phyloP scores from a whole-genome alignment of 305 asterid genomes.

The Fraxinus velutina region DNA sequence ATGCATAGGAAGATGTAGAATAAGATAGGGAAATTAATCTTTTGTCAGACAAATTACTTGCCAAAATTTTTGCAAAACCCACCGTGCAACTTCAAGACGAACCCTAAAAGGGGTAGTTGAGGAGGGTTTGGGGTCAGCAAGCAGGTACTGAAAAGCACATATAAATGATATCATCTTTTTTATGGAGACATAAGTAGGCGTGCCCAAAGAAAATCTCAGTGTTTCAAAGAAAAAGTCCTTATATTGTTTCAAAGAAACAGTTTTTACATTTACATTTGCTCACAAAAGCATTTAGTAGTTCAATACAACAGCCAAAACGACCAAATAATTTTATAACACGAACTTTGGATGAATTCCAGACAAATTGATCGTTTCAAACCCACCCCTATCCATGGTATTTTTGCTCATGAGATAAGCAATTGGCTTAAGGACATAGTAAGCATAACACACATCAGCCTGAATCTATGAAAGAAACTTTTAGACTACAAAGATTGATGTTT shows the following conservation, averaged over 20 bases:
- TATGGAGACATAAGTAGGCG: neutral
- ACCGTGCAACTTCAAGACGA: neutral
- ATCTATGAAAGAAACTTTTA: neutral
- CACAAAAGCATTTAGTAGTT: neutral
- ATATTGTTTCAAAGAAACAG: neutral
- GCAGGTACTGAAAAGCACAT: neutral
- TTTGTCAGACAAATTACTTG: constrained; percentile 1
- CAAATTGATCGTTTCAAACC: neutral
- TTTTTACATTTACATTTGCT: constrained; percentile 12
- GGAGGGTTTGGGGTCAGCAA: constrained; percentile 1
- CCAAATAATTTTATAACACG: neutral
- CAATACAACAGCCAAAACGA: neutral
- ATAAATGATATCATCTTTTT: neutral
- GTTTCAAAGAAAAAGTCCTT: neutral
- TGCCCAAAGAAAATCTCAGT: neutral
- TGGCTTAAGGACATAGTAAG: neutral
- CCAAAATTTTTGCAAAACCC: neutral
- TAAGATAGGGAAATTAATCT: constrained; percentile 17
- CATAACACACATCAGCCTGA: neutral
- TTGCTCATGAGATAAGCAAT: neutral
- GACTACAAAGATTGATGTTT: neutral
- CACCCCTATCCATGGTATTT: neutral
- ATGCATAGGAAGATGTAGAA: constrained; percentile 2
- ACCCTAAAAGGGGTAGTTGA: neutral
- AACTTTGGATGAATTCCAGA: neutral